Base-by-base conservation (phyloP, 78 protist genomes). In the Dictyostelium capitatum region DNA sequence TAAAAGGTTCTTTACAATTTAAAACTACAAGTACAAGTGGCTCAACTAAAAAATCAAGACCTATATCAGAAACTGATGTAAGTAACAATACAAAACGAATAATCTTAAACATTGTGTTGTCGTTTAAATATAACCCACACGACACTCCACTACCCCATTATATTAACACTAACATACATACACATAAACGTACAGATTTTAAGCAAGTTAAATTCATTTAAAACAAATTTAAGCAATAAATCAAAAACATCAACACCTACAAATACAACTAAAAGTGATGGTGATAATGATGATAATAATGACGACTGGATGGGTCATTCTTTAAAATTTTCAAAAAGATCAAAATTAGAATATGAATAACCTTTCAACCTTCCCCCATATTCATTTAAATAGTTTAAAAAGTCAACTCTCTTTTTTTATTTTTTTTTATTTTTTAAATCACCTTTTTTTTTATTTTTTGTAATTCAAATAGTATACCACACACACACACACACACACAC, bases 1-100 rank as follows among this genome's bases (percentile, higher is more conserved):
- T 72, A 15, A 46, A 46, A 11, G 89, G 79, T 17, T 82, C 89
- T 15, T 56, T 72, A 30, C 43, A 30, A 51, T 69, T 73, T 69
- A 69, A 82, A 82, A 25, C 67, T 14, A 50, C 28, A 46, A 30
- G 23, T 57, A 30, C 32, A 37, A 8, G n/a, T 51, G 59, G n/a
- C 57, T 19, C 28, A n/a, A 8, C 41, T 9, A 79, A 46, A 79
- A 82, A 32, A 82, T 53, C 89, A 48, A 82, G 64, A 46, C 11
- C 53, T 54, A 37, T 82, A 37, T 82, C 89, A 43, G 89, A 82
- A 17, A 51, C 53, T 14, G 59, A 59, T 59, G 89, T 82, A 82
- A 17, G 70, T 53, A 53, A 37, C 43, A 2, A 37, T 37, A 37
- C n/a, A 37, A 37, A 37, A 37, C 43, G 43, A 37, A 37, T 37